Base-by-base conservation (phyloP, 371 early-diverging fungal genomes). In the Rhizopus stolonifer region DNA sequence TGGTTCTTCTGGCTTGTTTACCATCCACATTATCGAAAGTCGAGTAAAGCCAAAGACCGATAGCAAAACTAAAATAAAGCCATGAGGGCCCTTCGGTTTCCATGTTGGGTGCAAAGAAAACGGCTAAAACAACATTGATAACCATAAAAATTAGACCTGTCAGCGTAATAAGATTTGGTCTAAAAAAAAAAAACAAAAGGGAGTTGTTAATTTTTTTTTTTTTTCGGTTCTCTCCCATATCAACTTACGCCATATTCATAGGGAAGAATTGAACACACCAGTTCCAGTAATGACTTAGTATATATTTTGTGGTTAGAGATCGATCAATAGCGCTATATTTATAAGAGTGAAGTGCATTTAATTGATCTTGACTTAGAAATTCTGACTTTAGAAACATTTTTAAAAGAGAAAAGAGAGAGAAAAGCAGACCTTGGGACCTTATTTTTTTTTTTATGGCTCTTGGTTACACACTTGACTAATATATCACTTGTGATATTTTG, bases 1-100 rank as follows among this genome's bases (percentile, higher is more conserved):
- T 89, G 15, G 97, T 98, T 43, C 93, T 80, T 54, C 99, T 80
- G 4, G 99, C 99, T 72, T 99, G 99, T 73, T 94, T 94, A 44
- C 99, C 99, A 72, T 99, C 99, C 47, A 99, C 90, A 61, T 92
- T 93, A 73, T 99, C 99, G 67, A 96, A 91, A 2, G 96, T 93
- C 45, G 92, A 93, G 70, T 98, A 98, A 26, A 96, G 65, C 89
- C 94, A 98, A 54, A 98, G 67, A 25, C 92, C 92, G 22, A 89
- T 58, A 7, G 89, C 91, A 76, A 87, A 94, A 56, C 63, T 90
- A 50, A 76, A 64, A 46, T 77, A 73, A 4, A 73, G 55, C 77
- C 77, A 77, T 15, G 58, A 55, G 9, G 71, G 73, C 1, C 69
- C 69, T 5, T 18, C 65, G 13, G 44, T 32, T 8, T 60, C 69